These are phyloP conservation scores for Mortierella claussenii DNA, from an alignment of 192 early-diverging fungal genomes.

Conservation along the genomic window DNA sequence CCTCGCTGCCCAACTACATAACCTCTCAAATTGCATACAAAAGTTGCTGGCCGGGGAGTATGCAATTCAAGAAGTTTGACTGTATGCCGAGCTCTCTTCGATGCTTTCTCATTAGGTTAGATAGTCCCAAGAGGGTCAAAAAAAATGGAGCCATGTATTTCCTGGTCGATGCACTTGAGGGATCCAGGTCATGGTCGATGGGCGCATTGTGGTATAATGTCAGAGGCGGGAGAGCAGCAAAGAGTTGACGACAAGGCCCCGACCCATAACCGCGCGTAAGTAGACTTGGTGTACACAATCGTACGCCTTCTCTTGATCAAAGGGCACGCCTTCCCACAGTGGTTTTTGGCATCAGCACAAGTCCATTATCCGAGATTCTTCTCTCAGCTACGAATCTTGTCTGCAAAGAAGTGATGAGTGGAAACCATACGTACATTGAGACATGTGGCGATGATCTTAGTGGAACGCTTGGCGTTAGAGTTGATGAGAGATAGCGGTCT, in stretches of 20 bases:
- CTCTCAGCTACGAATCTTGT: no score
- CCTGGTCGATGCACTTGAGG: background rate
- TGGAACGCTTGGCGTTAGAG: background rate
- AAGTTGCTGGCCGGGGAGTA: no score
- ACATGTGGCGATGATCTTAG: conserved; percentile 9
- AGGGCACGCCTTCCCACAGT: background rate
- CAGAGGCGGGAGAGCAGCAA: conserved; percentile 7
- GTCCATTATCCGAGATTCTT: no score
- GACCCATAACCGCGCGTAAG: background rate
- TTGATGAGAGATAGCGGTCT: no score
- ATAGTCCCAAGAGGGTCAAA: background rate
- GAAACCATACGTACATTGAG: conserved; percentile 36
- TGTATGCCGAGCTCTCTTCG: background rate
- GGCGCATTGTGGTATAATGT: background rate
- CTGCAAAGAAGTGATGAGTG: no score
- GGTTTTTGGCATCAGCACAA: conserved; percentile 41
- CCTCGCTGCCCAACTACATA: no score
- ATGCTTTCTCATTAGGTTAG: background rate
- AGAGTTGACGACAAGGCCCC: background rate
- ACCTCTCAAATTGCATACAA: no score
- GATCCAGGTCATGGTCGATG: background rate
- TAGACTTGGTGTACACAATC: background rate
- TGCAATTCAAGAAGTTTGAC: no score
- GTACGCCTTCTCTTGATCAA: background rate
- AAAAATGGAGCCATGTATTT: background rate